Evolutionary conservation across 176 grass and related monocot species (phyloP).

Genomic region (Rhynchospora breviuscula): DNA sequence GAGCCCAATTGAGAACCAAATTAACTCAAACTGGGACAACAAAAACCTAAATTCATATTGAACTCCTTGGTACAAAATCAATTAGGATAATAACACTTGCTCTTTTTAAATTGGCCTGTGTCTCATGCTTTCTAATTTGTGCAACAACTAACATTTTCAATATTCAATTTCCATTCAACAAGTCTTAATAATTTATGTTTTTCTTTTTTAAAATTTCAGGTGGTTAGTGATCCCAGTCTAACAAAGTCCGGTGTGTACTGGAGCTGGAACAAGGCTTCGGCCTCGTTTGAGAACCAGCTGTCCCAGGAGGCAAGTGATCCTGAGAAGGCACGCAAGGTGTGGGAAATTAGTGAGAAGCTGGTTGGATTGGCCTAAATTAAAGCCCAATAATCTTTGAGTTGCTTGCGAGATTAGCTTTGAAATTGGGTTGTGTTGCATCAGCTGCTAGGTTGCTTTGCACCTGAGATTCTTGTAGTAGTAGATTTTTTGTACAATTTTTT

Average conservation of each 20-base stretch:
- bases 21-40: background rate
- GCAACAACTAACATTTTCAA: background rate
- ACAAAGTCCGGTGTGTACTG: slow-evolving; percentile 95
- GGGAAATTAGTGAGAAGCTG: slow-evolving; percentile 88
- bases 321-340: slow-evolving; percentile 63
- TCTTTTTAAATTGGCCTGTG: background rate
- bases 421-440: background rate
- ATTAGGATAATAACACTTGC: background rate
- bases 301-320: slow-evolving; percentile 80
- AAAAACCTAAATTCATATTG: background rate
- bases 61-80: background rate
- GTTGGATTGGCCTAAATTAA: slow-evolving; percentile 57
- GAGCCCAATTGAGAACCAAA: no score
- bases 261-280: slow-evolving; percentile 98
- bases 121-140: background rate
- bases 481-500: slow-evolving; percentile 27
- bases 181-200: background rate
- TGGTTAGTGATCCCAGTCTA: slow-evolving; percentile 73
- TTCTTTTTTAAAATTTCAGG: slow-evolving; percentile 20
- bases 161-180: background rate
- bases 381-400: background rate
- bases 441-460: slow-evolving; percentile 6
- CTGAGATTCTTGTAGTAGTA: background rate
- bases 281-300: slow-evolving; percentile 82
- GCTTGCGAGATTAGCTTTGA: background rate